phyloP scores from a whole-genome alignment of 768 basidiomycete species.

The Leccinellum rugosiceps region DNA sequence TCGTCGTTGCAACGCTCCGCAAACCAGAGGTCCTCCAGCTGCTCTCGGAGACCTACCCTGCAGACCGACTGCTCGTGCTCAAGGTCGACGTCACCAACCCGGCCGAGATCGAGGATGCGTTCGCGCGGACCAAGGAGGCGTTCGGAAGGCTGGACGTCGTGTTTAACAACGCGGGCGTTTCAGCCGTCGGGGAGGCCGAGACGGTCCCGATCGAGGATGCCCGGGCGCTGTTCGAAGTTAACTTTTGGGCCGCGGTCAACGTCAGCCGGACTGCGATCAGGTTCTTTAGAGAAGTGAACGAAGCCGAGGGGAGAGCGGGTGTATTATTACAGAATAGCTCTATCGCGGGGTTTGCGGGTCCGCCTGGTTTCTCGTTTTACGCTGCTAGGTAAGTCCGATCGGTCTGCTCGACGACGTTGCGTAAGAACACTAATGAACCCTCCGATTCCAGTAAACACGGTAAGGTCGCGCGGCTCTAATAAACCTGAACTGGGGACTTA shows the following conservation, averaged over 20 bases:
- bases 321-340: slow-evolving; percentile 32
- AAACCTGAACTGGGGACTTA: background rate
- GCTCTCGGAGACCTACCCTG: background rate
- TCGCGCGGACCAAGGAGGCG: slow-evolving; percentile 4
- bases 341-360: slow-evolving; percentile 23
- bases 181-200: slow-evolving; percentile 28
- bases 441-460: slow-evolving; percentile 14
- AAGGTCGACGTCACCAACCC: slow-evolving; percentile 13
- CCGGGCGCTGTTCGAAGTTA: slow-evolving; percentile 24
- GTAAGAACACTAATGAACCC: background rate
- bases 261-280: slow-evolving; percentile 25
- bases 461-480: background rate
- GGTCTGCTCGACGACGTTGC: slow-evolving; percentile 7
- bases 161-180: slow-evolving; percentile 23
- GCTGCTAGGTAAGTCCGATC: slow-evolving; percentile 13
- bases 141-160: slow-evolving; percentile 19
- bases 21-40: slow-evolving; percentile 28
- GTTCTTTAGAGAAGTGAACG: slow-evolving; percentile 36
- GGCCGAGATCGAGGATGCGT: slow-evolving; percentile 9
- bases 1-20: slow-evolving; percentile 41
- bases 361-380: slow-evolving; percentile 14
- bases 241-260: slow-evolving; percentile 27
- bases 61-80: slow-evolving; percentile 14
- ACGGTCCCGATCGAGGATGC: slow-evolving; percentile 17
- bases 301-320: slow-evolving; percentile 29